Conservation (phyloP, 1,139 yeast species). For the Geotrichum europaeum region DNA sequence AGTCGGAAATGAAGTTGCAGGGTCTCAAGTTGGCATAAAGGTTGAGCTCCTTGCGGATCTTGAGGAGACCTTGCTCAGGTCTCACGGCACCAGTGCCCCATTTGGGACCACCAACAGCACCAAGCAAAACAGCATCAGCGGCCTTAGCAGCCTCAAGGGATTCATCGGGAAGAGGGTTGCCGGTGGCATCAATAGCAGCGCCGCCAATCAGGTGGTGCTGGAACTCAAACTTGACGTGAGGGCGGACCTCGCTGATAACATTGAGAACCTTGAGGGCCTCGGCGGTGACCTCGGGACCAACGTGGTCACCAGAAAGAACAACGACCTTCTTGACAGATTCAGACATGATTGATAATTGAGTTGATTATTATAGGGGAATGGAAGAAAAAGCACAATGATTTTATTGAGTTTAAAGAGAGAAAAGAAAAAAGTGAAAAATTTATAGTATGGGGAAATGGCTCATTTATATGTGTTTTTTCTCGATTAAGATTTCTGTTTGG, state of each 20-base stretch:
- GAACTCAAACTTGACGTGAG: conserved; percentile 63
- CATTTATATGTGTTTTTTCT: neutral
- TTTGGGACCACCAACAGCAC: conserved; percentile 99
- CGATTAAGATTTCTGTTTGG: neutral
- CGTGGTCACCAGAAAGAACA: conserved; percentile 93
- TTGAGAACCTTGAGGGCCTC: conserved; percentile 89
- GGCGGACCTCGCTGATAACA: conserved; percentile 63
- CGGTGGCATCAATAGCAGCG: conserved; percentile 96
- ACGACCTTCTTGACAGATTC: conserved; percentile 56
- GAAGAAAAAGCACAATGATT: neutral
- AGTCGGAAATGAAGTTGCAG: conserved; percentile 87
- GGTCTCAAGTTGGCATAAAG: conserved; percentile 95
- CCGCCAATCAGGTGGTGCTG: conserved; percentile 89
- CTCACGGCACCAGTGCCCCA: conserved; percentile 93
- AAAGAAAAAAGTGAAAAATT: neutral
- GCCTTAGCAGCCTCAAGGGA: conserved; percentile 77
- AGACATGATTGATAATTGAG: conserved; percentile 10
- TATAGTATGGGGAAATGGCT: neutral
- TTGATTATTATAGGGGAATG: neutral
- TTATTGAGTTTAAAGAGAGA: neutral
- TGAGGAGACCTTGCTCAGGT: conserved; percentile 93
- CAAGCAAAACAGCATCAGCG: conserved; percentile 89
- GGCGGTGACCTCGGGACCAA: conserved; percentile 79
- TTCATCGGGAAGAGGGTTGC: conserved; percentile 84
- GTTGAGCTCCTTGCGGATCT: conserved; percentile 89